Base-by-base conservation (phyloP, 352 stramenopile species). In the Phytopythium helicoides region DNA sequence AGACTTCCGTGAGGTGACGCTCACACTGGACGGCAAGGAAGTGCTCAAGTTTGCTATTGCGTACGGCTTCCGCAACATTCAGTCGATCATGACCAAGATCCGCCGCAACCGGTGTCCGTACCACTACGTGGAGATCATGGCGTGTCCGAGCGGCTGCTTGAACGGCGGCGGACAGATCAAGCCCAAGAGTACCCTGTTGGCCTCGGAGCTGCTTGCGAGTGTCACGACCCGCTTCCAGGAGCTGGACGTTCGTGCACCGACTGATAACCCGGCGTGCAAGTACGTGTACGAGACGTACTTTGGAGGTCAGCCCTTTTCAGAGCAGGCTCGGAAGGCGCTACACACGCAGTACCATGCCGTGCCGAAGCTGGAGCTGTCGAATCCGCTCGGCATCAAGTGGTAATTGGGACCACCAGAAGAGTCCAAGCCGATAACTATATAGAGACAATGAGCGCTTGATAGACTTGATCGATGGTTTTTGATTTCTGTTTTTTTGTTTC, bases 81-180 rank as follows among this genome's bases (percentile, higher is more conserved):
- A 99, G 79, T 81, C 83, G 21, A 88, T 98, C 58, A 89, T 98
- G 61, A 94, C 89, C 56, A 89, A 96, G 68, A 89, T 97, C 59
- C 87, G 90, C n/a, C 76, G 86, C 19, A 92, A 87, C 55, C 86
- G 84, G 60, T 96, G 88, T 45, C 78, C 81, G 36, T 97, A 97
- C 70, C 81, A 99, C 71, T 99, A 98, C 71, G 89, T 99, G 11
- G 97, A 99, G 76, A 93, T 98, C 57, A 99, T 99, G 96, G 97
- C 97, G 42, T 99, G 97, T 59, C 96, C 96, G n/a, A 95, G 89
- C 47, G 97, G 97, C 7, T 99, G 97, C 59, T 65, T 98, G 35
- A 99, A 99, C 65, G 97, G 97, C 50, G 97, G 97, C 34, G 97
- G 96, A 14, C 95, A 98, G 71, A 91, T 96, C 62, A 89, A 84